phyloP scores from a whole-genome alignment of 2,329 filamentous ascomycete genomes.

The Septoria petroselini region DNA sequence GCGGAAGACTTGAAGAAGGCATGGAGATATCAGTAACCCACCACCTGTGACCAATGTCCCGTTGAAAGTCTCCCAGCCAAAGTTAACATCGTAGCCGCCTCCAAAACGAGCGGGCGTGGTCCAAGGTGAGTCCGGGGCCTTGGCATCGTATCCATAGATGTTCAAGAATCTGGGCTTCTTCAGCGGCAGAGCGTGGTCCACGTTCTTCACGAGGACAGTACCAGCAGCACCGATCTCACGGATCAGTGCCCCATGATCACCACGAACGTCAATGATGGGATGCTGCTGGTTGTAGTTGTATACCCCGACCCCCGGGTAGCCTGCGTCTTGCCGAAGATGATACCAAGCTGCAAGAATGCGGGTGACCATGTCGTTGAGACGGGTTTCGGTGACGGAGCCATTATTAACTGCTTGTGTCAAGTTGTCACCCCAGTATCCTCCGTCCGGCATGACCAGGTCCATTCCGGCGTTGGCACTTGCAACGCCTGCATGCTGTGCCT shows the following conservation, averaged over 20 bases:
- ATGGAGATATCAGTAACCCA: not conserved
- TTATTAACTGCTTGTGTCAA: conserved; percentile 54
- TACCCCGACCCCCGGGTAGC: conserved; percentile 23
- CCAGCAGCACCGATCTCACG: conserved; percentile 52
- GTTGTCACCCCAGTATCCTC: conserved; percentile 37
- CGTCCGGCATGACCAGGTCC: conserved; percentile 63
- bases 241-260: conserved; percentile 45
- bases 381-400: conserved; percentile 50
- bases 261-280: conserved; percentile 58
- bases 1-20: too few relatives aligned
- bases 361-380: conserved; percentile 60
- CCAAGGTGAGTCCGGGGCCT: conserved; percentile 35
- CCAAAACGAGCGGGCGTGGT: conserved; percentile 40
- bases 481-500: conserved; percentile 59
- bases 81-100: conserved; percentile 42
- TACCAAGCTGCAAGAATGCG: conserved; percentile 53
- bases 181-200: conserved; percentile 54
- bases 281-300: conserved; percentile 24
- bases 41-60: conserved; percentile 26
- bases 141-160: conserved; percentile 43
- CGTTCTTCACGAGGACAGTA: conserved; percentile 62
- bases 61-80: conserved; percentile 33
- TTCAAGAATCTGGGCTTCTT: conserved; percentile 43
- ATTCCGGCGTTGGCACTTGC: conserved; percentile 59
- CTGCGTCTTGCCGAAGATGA: conserved; percentile 55